phyloP scores from a whole-genome alignment of 1,139 yeast genomes.

The Hemisphaericaspora xylofermentans region DNA sequence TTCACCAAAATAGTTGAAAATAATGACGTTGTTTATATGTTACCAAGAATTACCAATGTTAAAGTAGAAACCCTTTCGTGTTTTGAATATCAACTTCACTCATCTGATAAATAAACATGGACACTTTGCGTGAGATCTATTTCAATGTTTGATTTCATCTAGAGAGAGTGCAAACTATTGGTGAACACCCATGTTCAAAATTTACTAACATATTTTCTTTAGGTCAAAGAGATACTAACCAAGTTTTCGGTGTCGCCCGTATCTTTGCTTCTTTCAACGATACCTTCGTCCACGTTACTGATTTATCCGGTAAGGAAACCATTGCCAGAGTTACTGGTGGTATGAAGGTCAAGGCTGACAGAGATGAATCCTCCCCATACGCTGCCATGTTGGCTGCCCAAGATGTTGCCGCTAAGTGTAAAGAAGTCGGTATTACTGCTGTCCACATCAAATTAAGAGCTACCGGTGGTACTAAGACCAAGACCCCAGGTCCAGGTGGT shows the following conservation, averaged over 20 bases:
- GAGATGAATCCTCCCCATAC: conserved; percentile 99
- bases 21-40: no score
- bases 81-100: no score
- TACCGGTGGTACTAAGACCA: conserved; percentile 99
- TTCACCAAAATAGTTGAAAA: no score
- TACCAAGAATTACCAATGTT: no score
- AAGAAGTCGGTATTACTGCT: conserved; percentile 99
- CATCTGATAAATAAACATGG: no score
- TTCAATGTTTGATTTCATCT: not conserved
- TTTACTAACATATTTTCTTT: conserved; percentile 9
- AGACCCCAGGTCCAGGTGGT: conserved; percentile 99
- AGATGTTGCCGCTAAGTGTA: conserved; percentile 98
- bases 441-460: conserved; percentile 99
- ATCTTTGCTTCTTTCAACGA: conserved; percentile 99
- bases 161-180: not conserved
- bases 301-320: conserved; percentile 99
- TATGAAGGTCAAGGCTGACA: conserved; percentile 99
- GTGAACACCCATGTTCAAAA: not conserved
- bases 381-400: conserved; percentile 99
- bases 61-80: no score
- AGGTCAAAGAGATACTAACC: conserved; percentile 54
- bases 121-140: no score
- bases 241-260: conserved; percentile 99
- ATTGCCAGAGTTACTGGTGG: conserved; percentile 99
- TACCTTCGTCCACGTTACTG: conserved; percentile 99